phyloP scores from a whole-genome alignment of 768 basidiomycete species.

The Russula ochroleuca region DNA sequence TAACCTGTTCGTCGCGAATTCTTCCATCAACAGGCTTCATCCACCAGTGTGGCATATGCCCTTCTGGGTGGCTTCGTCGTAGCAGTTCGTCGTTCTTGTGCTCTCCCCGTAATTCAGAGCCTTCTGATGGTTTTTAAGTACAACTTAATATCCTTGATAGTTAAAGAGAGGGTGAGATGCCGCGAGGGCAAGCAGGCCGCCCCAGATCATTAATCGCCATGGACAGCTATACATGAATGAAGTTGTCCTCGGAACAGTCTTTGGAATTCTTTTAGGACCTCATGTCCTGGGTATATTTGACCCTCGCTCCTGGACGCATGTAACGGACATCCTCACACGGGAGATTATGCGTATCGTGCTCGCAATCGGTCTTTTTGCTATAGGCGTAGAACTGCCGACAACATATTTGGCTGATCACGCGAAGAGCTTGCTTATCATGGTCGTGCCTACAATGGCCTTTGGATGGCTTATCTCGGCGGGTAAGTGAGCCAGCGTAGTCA shows the following conservation, averaged over 20 bases:
- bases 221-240: conserved; percentile 81
- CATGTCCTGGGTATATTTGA: conserved; percentile 67
- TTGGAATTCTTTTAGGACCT: conserved; percentile 65
- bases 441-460: conserved; percentile 80
- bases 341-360: conserved; percentile 88
- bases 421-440: conserved; percentile 61
- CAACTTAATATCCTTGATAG: conserved; percentile 74
- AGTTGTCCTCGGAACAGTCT: conserved; percentile 83
- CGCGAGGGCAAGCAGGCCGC: neutral
- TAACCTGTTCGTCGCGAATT: conserved; percentile 30
- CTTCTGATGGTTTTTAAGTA: conserved; percentile 49
- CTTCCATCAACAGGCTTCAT: conserved; percentile 45
- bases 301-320: conserved; percentile 65
- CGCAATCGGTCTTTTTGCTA: conserved; percentile 88
- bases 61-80: conserved; percentile 57
- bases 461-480: conserved; percentile 78
- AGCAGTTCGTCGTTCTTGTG: conserved; percentile 35
- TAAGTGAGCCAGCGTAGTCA: conserved; percentile 30
- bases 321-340: conserved; percentile 62
- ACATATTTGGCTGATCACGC: conserved; percentile 80
- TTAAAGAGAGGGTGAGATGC: conserved; percentile 65
- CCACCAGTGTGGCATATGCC: conserved; percentile 54
- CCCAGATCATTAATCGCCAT: neutral
- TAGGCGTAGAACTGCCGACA: conserved; percentile 88
- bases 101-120: neutral